Conservation (phyloP, 441 rosid species). For the Erodium moschatum region DNA sequence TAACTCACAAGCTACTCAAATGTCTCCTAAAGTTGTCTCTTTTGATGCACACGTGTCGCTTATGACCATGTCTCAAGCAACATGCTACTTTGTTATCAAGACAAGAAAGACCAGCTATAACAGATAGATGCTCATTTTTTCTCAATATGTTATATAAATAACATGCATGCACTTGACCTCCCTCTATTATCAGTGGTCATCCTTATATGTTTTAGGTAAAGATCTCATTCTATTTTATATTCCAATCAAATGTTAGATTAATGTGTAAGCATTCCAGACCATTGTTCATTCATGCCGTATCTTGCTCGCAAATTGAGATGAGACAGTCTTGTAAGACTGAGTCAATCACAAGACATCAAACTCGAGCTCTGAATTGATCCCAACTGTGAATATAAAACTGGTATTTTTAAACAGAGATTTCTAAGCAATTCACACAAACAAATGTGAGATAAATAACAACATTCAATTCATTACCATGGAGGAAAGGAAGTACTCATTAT, state of each 20-base stretch:
- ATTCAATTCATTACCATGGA: not conserved
- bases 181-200: no score
- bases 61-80: slow-evolving; percentile 32
- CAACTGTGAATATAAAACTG: no score
- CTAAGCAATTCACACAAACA: not conserved
- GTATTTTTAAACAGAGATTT: no score
- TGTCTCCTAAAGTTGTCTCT: slow-evolving; percentile 20
- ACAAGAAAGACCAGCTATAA: slow-evolving; percentile 43
- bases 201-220: no score
- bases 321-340: no score
- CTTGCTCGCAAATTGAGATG: no score
- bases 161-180: not conserved
- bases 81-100: slow-evolving; percentile 38
- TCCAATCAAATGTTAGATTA: not conserved
- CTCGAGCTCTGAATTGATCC: no score
- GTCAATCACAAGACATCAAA: no score
- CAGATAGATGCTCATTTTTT: slow-evolving; percentile 17
- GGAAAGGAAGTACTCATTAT: slow-evolving; percentile 6
- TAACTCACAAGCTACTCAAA: slow-evolving; percentile 45
- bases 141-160: not conserved
- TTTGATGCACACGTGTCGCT: not conserved
- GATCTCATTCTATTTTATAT: not conserved
- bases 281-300: no score
- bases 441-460: not conserved
- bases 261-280: not conserved